These are phyloP conservation scores for Aspergillus chevalieri DNA, from an alignment of 2,329 filamentous ascomycete species.

Conservation along the genomic window DNA sequence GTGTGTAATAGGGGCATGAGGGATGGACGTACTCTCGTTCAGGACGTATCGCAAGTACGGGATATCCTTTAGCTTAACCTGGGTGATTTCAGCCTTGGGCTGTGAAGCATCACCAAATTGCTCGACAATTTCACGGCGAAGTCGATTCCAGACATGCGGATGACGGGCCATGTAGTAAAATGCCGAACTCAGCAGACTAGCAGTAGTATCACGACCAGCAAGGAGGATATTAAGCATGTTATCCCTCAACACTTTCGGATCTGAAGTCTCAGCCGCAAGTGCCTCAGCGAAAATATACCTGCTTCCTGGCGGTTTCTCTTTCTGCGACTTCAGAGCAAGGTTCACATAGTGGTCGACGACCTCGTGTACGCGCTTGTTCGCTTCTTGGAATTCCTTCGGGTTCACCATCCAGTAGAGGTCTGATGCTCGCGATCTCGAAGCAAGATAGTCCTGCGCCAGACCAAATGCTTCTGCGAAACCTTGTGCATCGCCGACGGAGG, in stretches of 20 bases:
- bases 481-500: constrained; percentile 25
- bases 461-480: constrained; percentile 35
- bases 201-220: constrained; percentile 51
- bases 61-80: constrained; percentile 38
- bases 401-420: constrained; percentile 35
- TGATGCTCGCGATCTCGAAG: constrained; percentile 22
- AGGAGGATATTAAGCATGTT: constrained; percentile 48
- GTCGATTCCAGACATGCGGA: constrained; percentile 28
- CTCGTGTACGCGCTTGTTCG: constrained; percentile 38
- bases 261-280: constrained; percentile 40
- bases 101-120: constrained; percentile 38
- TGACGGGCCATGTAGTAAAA: constrained; percentile 44
- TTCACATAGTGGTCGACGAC: constrained; percentile 47
- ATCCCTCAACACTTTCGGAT: constrained; percentile 42
- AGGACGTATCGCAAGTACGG: constrained; percentile 35
- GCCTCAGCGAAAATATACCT: constrained; percentile 48
- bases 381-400: constrained; percentile 34
- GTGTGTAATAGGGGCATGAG: not conserved
- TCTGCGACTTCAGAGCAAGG: constrained; percentile 34
- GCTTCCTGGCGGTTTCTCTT: constrained; percentile 24
- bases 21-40: constrained; percentile 26
- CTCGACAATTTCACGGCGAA: constrained; percentile 31
- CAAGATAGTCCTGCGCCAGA: constrained; percentile 26
- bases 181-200: constrained; percentile 37
- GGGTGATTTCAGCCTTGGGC: constrained; percentile 35